Base-by-base conservation (phyloP, 306 rosid species). In the Benincasa hispida region DNA sequence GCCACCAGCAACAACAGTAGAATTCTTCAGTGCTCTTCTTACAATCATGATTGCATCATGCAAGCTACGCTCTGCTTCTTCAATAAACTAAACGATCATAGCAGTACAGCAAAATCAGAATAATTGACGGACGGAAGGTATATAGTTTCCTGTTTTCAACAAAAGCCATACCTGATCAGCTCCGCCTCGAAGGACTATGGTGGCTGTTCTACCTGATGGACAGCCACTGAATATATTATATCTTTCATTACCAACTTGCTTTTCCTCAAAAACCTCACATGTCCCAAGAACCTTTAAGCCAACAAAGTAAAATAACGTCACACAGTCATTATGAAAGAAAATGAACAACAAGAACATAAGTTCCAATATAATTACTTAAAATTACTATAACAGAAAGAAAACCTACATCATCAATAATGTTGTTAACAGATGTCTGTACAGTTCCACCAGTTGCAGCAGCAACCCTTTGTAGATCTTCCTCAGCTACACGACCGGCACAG, bases 41-140 rank as follows among this genome's bases (percentile, higher is more conserved):
- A 95, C 99, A 80, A 95, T 95, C 99, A 95, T 95, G 84, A 95
- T 95, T 10, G 99, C 99, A 85, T 95, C 99, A 68, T 95, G 99
- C 84, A 95, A 81, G 82, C 99, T 95, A 65, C 99, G 91, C 76
- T 95, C 99, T 72, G 99, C 99, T 86, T 95, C 99, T 87, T 95
- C 99, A 53, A 95, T 95, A 81, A 95, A 95, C 99, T 95, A 83
- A 57, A 82, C 66, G 67, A 80, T 54, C 82, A 79, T 48, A 57
- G 62, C 65, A 60, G 32, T 42, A 9, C 72, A 69, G 77, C 56
- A 45, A 18, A 30, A 60, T 24, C 58, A 82, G 85, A 22, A 83
- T 25, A 10, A 10, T 50, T 15, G 54, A 35, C 72, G 35, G 11
- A 25, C 17, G 25, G 15, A 76, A 39, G 9, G 22, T 21, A 39